These are phyloP conservation scores for Fusarium palustre DNA, from an alignment of 2,329 filamentous ascomycete species.

Conservation along the genomic window DNA sequence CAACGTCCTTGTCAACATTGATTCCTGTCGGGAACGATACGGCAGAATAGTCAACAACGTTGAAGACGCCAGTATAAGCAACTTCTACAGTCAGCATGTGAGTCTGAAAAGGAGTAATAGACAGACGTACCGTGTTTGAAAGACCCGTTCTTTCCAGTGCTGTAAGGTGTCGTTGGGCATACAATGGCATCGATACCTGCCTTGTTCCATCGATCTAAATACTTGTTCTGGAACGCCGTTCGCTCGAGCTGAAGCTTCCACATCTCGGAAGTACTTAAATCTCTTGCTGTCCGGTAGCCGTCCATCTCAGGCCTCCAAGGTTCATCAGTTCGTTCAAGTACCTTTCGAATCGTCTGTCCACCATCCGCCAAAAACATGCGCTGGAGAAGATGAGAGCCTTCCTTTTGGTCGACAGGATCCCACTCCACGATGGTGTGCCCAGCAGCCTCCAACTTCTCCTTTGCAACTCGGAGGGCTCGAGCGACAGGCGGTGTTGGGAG, in stretches of 20 bases:
- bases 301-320: conserved; percentile 56
- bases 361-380: conserved; percentile 64
- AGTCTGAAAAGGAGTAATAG: rapidly evolving
- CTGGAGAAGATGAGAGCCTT: conserved; percentile 53
- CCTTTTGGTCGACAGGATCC: conserved; percentile 57
- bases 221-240: conserved; percentile 58
- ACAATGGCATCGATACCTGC: conserved; percentile 71
- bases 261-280: conserved; percentile 58
- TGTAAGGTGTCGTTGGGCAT: conserved; percentile 65
- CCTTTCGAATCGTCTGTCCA: conserved; percentile 54
- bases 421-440: conserved; percentile 67
- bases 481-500: conserved; percentile 73
- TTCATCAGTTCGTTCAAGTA: conserved; percentile 58
- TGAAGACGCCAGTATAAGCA: conserved; percentile 63
- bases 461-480: conserved; percentile 63
- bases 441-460: conserved; percentile 56
- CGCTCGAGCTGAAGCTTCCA: conserved; percentile 62
- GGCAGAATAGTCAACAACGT: conserved; percentile 61
- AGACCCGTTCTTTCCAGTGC: conserved; percentile 56
- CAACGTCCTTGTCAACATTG: conserved; percentile 55
- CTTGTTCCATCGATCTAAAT: conserved; percentile 60
- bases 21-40: conserved; percentile 61
- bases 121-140: conserved; percentile 57
- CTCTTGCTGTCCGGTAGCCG: conserved; percentile 49
- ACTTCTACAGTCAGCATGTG: conserved; percentile 48